Base-by-base conservation (phyloP, 148 eudicot genomes). In the Pouteria glomerata region DNA sequence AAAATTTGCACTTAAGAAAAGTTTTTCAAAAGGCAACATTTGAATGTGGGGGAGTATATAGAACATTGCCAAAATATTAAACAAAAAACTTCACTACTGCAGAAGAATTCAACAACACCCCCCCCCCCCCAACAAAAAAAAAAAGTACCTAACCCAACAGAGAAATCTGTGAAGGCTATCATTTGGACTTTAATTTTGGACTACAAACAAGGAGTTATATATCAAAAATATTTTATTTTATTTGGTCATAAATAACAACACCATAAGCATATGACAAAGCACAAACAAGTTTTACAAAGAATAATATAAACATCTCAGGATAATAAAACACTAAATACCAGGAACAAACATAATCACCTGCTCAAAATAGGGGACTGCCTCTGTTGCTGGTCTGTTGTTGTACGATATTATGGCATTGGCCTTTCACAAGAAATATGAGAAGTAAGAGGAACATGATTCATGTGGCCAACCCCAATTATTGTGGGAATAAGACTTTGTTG, bases 341-440 rank as follows among this genome's bases (percentile, higher is more conserved):
- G 12, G 41, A 10, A 39, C 34, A 24, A 60, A 31, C 50, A 75
- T 64, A 74, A 66, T 83, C 64, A 92, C 99, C 99, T 91, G 97
- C 83, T 91, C 99, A 81, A 95, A 95, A 73, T 95, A 88, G 41
- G 99, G 99, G 73, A 91, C 99, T 68, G 99, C 99, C 82, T 95
- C 96, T 71, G 97, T 83, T 71, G 99, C 98, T 72, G 97, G 85
- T 85, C 88, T 87, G 87, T 95, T 95, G 86, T 95, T 91, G 88
- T 89, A 95, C 44, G 99, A 95, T 79, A 95, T 83, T 71, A 95
- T 81, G 68, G 85, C 99, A 85, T 88, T 95, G 68, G 97, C 99
- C 99, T 95, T 79, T 77, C 72, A 82, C 81, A 87, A 85, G 60
- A 66, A 77, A 70, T 60, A 42, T 34, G 64, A 82, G 34, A 82